phyloP scores from a whole-genome alignment of 1,284 basidiomycete species.

The Papiliotrema fonsecae region DNA sequence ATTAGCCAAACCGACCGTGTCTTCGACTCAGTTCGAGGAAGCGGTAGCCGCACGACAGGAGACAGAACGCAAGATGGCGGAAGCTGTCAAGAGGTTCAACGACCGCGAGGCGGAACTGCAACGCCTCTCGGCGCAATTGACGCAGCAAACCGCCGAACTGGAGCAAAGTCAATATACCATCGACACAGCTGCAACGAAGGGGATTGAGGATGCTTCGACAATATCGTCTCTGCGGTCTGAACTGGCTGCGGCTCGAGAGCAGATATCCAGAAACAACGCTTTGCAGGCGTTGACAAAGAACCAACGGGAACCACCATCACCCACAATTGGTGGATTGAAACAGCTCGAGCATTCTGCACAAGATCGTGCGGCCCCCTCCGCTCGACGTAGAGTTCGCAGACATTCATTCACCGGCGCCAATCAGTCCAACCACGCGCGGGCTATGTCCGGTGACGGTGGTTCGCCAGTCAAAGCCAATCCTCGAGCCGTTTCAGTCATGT shows the following conservation, averaged over 20 bases:
- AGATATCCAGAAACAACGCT: slow-evolving; percentile 89
- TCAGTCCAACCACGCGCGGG: slow-evolving; percentile 53
- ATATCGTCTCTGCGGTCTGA: slow-evolving; percentile 87
- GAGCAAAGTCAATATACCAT: slow-evolving; percentile 69
- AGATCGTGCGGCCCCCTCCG: slow-evolving; percentile 69
- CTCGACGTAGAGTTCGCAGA: slow-evolving; percentile 54
- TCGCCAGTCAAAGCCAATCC: slow-evolving; percentile 68
- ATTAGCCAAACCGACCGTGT: slow-evolving; percentile 67
- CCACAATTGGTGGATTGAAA: slow-evolving; percentile 53
- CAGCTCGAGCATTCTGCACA: slow-evolving; percentile 41
- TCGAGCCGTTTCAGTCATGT: slow-evolving; percentile 86
- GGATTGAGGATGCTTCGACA: slow-evolving; percentile 74
- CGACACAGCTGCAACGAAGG: slow-evolving; percentile 52
- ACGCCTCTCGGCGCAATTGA: slow-evolving; percentile 72
- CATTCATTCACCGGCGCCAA: slow-evolving; percentile 38
- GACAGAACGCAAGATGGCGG: slow-evolving; percentile 75
- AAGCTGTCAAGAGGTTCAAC: slow-evolving; percentile 62
- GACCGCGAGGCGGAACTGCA: slow-evolving; percentile 83
- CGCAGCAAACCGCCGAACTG: slow-evolving; percentile 55
- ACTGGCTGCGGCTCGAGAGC: slow-evolving; percentile 84
- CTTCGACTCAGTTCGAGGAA: slow-evolving; percentile 69
- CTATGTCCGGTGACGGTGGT: slow-evolving; percentile 74
- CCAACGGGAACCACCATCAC: slow-evolving; percentile 59
- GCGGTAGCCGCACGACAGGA: slow-evolving; percentile 71
- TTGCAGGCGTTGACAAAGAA: slow-evolving; percentile 71